Evolutionary conservation across 768 basidiomycete genomes (phyloP).

Genomic region (Naganishia friedmannii): DNA sequence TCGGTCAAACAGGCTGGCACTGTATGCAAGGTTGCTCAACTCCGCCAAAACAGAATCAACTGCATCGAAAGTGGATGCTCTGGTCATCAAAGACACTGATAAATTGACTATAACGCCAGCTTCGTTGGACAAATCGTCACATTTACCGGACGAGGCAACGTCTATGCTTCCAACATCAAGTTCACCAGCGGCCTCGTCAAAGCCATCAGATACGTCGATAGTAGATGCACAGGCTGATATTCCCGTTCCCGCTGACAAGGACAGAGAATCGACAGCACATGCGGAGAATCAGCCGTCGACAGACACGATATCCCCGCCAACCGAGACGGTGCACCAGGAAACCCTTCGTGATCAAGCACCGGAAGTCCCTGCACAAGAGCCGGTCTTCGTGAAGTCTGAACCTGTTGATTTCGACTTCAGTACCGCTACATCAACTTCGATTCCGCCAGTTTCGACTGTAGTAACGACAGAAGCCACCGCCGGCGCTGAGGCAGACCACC

Average conservation of each 20-base stretch:
- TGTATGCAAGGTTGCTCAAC: not conserved
- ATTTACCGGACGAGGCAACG: not conserved
- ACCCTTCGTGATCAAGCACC: not conserved
- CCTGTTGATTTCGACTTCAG: conserved; percentile 6
- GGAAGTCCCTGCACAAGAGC: not conserved
- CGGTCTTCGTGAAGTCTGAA: conserved; percentile 14
- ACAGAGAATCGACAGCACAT: not conserved
- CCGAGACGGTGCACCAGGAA: not conserved
- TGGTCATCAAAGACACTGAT: not conserved
- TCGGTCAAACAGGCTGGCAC: not conserved
- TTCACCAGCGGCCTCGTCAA: not conserved
- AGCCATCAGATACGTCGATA: not conserved
- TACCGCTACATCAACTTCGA: not conserved
- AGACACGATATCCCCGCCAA: not conserved
- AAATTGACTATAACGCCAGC: not conserved
- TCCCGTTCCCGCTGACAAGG: not conserved
- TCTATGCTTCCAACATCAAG: not conserved
- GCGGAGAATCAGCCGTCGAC: not conserved
- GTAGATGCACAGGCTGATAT: not conserved
- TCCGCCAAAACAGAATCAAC: not conserved
- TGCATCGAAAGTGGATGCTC: not conserved
- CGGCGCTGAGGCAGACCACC: not conserved
- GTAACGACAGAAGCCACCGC: not conserved
- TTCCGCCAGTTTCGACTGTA: not conserved
- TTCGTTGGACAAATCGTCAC: not conserved